These are phyloP conservation scores for Blastobotrys chiropterorum DNA, from an alignment of 805 yeast genomes.

Conservation along the genomic window DNA sequence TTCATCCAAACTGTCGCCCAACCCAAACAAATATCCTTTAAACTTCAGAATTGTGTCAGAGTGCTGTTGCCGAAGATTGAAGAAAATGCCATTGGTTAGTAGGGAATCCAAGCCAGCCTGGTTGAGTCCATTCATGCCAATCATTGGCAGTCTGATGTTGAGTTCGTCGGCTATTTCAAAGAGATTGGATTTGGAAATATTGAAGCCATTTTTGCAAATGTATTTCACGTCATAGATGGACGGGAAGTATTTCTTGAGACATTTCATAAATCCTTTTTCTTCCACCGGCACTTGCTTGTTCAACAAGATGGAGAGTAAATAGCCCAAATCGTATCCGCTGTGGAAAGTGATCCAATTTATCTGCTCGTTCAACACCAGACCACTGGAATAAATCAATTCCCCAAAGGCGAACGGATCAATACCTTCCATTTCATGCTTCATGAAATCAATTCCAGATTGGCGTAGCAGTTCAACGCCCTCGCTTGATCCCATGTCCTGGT, in stretches of 20 bases:
- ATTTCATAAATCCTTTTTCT: conserved; percentile 68
- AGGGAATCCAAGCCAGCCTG: conserved; percentile 42
- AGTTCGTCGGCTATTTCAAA: conserved; percentile 39
- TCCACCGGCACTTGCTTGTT: conserved; percentile 74
- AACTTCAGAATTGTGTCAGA: conserved; percentile 21
- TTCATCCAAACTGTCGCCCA: conserved; percentile 26
- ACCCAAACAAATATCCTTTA: conserved; percentile 34
- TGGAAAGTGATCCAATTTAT: conserved; percentile 90
- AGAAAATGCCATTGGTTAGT: conserved; percentile 37
- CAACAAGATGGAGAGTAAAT: conserved; percentile 67
- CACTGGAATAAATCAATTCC: conserved; percentile 77
- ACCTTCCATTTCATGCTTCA: conserved; percentile 66
- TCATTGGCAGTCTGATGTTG: conserved; percentile 23
- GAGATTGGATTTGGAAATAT: conserved; percentile 28
- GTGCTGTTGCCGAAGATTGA: conserved; percentile 33
- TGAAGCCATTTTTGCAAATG: conserved; percentile 33
- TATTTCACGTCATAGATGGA: conserved; percentile 73
- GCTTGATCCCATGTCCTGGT: conserved; percentile 73
- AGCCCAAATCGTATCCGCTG: conserved; percentile 92
- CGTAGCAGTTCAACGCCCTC: conserved; percentile 76
- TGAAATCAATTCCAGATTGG: conserved; percentile 79
- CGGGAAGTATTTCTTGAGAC: conserved; percentile 71
- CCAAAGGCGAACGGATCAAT: conserved; percentile 77
- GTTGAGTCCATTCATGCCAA: conserved; percentile 26
- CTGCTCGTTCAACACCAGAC: conserved; percentile 63